Base-by-base conservation (phyloP, 441 rosid species). In the Gossypium lobatum region DNA sequence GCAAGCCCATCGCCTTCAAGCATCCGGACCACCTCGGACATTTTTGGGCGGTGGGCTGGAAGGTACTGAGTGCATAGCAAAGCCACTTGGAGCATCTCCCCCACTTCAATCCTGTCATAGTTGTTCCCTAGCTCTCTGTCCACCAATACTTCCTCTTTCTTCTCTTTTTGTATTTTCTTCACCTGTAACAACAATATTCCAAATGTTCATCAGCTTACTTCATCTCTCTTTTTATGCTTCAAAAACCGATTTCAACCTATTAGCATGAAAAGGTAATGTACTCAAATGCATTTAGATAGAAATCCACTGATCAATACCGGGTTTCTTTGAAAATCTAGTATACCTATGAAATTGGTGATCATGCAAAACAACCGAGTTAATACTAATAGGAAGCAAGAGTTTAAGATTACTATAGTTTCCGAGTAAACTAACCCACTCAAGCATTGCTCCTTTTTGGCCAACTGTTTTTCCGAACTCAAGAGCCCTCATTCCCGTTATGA, bases 1-100 rank as follows among this genome's bases (percentile, higher is more conserved):
- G 95, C 97, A 0, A 91, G 86, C 25, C 98, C 98, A 50, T 93
- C 98, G 0, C 98, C 98, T 85, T 92, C 93, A 0, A 93, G 97
- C 98, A 91, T 93, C 78, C 86, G 88, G 54, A 93, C 90, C 55
- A 90, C 97, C 67, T 89, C 95, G 0, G 96, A 90, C 97, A 90
- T 93, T 76, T 87, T 93, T 0, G 96, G 98, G 9, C 96, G 86
- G 69, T 92, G 94, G 45, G 92, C 85, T 0, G 96, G 96, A 66
- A 90, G 83, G 78, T 79, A 88, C 73, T 93, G 95, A 75, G 96
- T 92, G 86, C 98, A 90, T 0, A 93, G 85, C 23, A 93, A 83
- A 6, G 95, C 95, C 74, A 90, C 97, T 77, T 93, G 97, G 4
- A 90, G 78, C 88, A 93, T 91, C 86, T 93, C 98, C 26, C 88